Evolutionary conservation across 805 yeast genomes (phyloP).

Genomic region (Komagataella pseudopastoris): DNA sequence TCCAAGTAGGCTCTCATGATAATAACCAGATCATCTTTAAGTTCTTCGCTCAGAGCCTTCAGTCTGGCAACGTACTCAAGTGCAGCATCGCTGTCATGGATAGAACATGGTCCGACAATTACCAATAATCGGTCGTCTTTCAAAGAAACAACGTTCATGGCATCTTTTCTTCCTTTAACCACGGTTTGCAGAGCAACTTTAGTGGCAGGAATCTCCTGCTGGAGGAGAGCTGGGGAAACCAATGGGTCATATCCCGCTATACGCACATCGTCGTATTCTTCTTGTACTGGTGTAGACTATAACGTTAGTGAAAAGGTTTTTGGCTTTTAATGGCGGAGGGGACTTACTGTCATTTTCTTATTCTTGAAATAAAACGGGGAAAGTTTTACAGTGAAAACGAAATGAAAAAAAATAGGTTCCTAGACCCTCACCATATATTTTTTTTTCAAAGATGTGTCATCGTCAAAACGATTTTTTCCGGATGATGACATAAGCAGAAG

Average conservation of each 20-base stretch:
- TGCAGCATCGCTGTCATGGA: slow-evolving; percentile 91
- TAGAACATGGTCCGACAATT: slow-evolving; percentile 94
- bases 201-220: slow-evolving; percentile 68
- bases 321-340: neutral
- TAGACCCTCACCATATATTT: neutral
- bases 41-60: slow-evolving; percentile 39
- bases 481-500: neutral
- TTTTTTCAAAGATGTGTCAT: neutral
- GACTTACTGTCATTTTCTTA: neutral
- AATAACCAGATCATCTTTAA: slow-evolving; percentile 65
- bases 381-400: neutral
- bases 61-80: slow-evolving; percentile 71
- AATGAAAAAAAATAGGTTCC: neutral
- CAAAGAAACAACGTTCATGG: slow-evolving; percentile 63
- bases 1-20: slow-evolving; percentile 97
- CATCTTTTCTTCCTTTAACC: slow-evolving; percentile 61
- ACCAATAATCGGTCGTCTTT: slow-evolving; percentile 78
- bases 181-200: slow-evolving; percentile 48
- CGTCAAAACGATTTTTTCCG: neutral
- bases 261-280: slow-evolving; percentile 63
- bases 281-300: slow-evolving; percentile 34
- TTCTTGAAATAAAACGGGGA: neutral
- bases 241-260: slow-evolving; percentile 87
- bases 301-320: neutral
- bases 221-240: slow-evolving; percentile 88